Percentiles rank a stretch among this genome's conserved stretches.
Evolutionary conservation across 331 rosid species (phyloP).

Genomic region (Malus hybrid): DNA sequence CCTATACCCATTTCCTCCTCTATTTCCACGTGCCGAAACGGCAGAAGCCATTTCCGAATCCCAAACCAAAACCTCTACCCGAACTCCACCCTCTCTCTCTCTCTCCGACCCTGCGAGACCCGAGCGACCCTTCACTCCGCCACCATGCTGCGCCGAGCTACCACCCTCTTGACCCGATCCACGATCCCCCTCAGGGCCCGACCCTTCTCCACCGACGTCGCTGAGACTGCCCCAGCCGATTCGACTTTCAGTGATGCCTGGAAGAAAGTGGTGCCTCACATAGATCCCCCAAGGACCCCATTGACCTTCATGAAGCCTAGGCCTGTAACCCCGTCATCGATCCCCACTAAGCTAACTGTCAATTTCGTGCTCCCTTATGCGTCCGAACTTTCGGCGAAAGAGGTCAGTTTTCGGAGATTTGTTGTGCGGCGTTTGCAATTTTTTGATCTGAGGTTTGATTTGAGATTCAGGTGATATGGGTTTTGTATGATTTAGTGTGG

Average conservation of each 20-base stretch:
- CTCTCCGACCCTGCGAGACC: slow-evolving; percentile 94
- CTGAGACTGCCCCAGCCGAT: slow-evolving; percentile 22
- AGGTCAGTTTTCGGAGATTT: slow-evolving; percentile 36
- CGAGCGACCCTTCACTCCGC: slow-evolving; percentile 62
- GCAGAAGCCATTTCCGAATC: not conserved
- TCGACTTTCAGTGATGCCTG: slow-evolving; percentile 52
- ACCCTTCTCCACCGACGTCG: slow-evolving; percentile 55
- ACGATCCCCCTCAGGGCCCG: slow-evolving; percentile 36
- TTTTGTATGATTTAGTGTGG: not conserved
- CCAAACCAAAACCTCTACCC: not conserved
- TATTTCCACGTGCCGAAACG: not conserved
- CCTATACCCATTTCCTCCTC: not conserved
- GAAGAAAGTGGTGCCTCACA: slow-evolving; percentile 57
- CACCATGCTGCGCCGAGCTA: slow-evolving; percentile 75
- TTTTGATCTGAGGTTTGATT: not conserved
- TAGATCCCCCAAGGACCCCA: slow-evolving; percentile 82
- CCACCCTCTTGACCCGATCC: slow-evolving; percentile 42
- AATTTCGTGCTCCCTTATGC: slow-evolving; percentile 88
- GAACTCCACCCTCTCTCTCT: not conserved
- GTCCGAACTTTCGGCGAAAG: slow-evolving; percentile 71
- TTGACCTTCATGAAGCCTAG: slow-evolving; percentile 61
- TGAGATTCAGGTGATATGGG: not conserved
- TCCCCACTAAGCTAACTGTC: slow-evolving; percentile 81
- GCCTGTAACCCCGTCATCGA: slow-evolving; percentile 53
- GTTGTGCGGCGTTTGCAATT: not conserved